phyloP scores from a whole-genome alignment of 2,329 filamentous ascomycete species.

The Colletotrichum shisoi region DNA sequence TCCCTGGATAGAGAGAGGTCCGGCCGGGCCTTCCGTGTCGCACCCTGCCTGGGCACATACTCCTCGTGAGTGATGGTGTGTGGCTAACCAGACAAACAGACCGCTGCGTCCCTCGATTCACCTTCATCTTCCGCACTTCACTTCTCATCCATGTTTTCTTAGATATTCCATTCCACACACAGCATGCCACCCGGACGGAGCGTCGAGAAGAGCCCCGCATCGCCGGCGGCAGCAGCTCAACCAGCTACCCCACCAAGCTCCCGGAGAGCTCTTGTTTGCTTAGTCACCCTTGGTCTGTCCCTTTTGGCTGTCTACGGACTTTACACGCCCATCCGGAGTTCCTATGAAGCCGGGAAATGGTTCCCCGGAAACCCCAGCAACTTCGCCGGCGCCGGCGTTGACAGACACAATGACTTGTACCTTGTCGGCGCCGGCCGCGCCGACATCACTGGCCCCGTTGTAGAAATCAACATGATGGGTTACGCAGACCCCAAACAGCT shows the following conservation, averaged over 20 bases:
- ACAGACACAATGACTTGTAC: conserved; percentile 50
- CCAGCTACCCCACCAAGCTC: conserved; percentile 24
- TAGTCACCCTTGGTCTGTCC: conserved; percentile 27
- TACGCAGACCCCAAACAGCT: conserved; percentile 82
- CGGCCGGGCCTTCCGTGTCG: conserved; percentile 31
- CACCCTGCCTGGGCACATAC: conserved; percentile 9
- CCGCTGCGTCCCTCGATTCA: conserved; percentile 3
- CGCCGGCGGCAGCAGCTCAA: conserved; percentile 18
- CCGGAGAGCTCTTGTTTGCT: conserved; percentile 25
- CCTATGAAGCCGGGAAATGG: background rate
- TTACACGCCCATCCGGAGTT: background rate
- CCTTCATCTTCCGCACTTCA: conserved; percentile 18
- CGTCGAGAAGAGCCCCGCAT: conserved; percentile 29
- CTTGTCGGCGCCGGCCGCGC: conserved; percentile 62
- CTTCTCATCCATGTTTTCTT: conserved; percentile 23
- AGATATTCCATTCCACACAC: conserved; percentile 4
- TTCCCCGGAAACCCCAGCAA: conserved; percentile 1
- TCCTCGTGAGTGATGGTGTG: conserved; percentile 3
- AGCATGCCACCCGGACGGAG: conserved; percentile 28
- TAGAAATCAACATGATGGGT: conserved; percentile 89
- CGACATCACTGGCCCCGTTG: conserved; percentile 73
- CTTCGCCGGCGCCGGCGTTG: background rate
- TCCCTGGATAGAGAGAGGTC: conserved; percentile 15
- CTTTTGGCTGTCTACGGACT: conserved; percentile 29
- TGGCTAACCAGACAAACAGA: conserved; percentile 7